Evolutionary conservation across 345 rosid genomes (phyloP).

Genomic region (Brassica cretica): DNA sequence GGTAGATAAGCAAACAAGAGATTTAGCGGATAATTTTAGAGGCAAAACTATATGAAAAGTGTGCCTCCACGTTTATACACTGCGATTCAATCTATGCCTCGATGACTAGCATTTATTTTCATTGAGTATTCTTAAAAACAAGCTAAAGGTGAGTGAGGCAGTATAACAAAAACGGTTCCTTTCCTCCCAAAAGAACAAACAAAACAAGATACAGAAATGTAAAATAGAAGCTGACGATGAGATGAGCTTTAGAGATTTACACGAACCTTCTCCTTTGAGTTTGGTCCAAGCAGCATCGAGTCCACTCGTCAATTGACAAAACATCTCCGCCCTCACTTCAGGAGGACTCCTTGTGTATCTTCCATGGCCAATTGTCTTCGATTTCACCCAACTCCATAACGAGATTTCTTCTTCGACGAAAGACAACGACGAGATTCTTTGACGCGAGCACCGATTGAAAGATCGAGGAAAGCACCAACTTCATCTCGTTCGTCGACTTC

Average conservation of each 20-base stretch:
- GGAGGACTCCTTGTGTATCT: no score
- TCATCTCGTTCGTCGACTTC: no score
- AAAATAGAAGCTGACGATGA: background rate
- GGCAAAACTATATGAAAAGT: constrained; percentile 34
- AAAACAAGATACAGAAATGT: background rate
- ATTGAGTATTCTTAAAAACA: constrained; percentile 37
- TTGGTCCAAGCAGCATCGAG: no score
- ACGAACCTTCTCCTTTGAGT: no score
- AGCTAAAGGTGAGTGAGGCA: constrained; percentile 48
- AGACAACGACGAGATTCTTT: no score
- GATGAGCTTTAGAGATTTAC: background rate
- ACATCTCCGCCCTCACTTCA: no score
- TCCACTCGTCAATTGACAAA: no score
- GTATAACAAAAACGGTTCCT: background rate
- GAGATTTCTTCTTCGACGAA: no score
- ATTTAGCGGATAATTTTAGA: constrained; percentile 44
- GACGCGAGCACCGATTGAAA: no score
- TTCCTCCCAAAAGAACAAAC: background rate
- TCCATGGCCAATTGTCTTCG: no score
- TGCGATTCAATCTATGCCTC: constrained; percentile 40
- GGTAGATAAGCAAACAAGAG: background rate
- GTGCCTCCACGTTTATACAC: constrained; percentile 43
- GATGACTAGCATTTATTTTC: constrained; percentile 39
- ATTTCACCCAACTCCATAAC: no score
- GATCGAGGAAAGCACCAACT: no score